A percentile compares a stretch with the other conserved stretches of the same genome.
Conservation (phyloP, 2,329 filamentous ascomycete species). For the Ceratocystis cacaofunesta region DNA sequence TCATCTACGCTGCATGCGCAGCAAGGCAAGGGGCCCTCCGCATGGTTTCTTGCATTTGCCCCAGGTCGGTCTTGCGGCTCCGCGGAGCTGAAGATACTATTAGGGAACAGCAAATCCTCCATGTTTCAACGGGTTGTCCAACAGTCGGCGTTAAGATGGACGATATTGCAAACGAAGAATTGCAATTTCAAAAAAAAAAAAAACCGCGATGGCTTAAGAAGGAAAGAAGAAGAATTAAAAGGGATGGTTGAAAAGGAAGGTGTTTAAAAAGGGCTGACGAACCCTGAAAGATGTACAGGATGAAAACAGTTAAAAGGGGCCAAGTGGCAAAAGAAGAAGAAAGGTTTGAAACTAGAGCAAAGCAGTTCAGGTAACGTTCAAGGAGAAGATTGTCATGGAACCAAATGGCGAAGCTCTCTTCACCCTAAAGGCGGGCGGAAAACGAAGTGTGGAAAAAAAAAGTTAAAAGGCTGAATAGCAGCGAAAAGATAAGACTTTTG, state of each 20-base stretch:
- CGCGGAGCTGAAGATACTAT: background rate
- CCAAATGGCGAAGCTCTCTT: conserved; percentile 2
- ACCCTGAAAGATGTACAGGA: background rate
- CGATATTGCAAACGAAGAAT: conserved; percentile 19
- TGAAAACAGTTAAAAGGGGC: background rate
- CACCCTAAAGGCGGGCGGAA: conserved; percentile 8
- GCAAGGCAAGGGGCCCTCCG: conserved; percentile 20
- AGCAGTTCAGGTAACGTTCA: background rate
- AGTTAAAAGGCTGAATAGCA: background rate
- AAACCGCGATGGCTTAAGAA: background rate
- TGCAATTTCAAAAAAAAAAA: conserved; percentile 10
- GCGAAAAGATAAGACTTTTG: background rate
- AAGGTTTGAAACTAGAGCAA: conserved; percentile 2
- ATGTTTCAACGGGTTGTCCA: conserved; percentile 23
- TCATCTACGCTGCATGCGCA: background rate
- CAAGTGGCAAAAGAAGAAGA: background rate
- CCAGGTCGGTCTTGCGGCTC: background rate
- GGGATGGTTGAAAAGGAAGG: conserved; percentile 6
- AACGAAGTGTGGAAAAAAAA: conserved; percentile 3
- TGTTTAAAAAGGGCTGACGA: background rate
- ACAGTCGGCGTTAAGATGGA: conserved; percentile 27
- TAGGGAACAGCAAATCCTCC: conserved; percentile 10
- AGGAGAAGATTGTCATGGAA: background rate
- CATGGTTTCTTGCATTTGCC: conserved; percentile 16
- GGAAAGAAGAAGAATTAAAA: background rate